Evolutionary conservation across 176 grass and related monocot genomes (phyloP).

Genomic region (Pharus latifolius): DNA sequence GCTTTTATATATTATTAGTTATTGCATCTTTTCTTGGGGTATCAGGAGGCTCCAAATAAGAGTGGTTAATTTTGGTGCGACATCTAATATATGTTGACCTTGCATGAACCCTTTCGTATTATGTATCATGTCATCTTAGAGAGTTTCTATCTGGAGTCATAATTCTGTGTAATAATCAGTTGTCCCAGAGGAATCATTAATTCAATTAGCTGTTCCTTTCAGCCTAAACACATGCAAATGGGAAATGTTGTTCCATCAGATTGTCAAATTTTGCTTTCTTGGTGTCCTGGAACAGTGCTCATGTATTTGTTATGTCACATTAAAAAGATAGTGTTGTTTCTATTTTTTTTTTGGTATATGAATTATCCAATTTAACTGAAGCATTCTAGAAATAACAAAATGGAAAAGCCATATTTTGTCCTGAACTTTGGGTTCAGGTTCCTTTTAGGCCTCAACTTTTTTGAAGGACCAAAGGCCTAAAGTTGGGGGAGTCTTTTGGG

Average conservation of each 20-base stretch:
- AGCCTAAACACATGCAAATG: background rate
- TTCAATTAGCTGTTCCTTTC: background rate
- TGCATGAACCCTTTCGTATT: constrained; percentile 5
- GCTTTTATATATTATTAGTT: too few species aligned
- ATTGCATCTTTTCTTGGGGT: too few species aligned
- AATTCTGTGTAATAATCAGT: background rate
- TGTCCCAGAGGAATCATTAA: background rate
- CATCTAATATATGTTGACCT: constrained; percentile 9
- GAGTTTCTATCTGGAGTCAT: background rate
- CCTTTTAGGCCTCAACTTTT: too few species aligned
- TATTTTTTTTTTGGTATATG: background rate
- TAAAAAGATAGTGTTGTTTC: background rate
- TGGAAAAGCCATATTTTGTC: too few species aligned
- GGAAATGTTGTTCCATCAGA: background rate
- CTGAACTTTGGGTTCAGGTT: too few species aligned
- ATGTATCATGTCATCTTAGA: background rate
- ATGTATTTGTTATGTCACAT: background rate
- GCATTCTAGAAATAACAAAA: background rate
- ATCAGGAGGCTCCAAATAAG: too few species aligned
- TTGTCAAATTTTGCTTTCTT: background rate
- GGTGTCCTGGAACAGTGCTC: too few species aligned
- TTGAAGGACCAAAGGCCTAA: too few species aligned
- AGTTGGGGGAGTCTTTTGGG: too few species aligned
- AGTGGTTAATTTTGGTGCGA: too few species aligned
- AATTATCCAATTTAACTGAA: background rate